These are phyloP conservation scores for Blepharisma stoltei DNA, from an alignment of 73 alveolate species.

Conservation along the genomic window DNA sequence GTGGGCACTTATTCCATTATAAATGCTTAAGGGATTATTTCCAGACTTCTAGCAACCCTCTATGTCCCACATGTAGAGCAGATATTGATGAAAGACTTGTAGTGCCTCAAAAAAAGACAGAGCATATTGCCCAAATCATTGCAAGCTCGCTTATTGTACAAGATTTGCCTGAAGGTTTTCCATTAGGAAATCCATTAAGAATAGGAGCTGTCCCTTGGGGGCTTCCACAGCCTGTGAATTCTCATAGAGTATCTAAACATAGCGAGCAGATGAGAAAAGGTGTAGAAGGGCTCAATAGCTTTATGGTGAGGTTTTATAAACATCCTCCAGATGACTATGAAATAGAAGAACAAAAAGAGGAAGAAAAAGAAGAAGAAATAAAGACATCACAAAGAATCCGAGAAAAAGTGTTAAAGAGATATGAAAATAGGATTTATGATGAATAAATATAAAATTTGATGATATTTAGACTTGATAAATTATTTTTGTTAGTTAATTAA, in stretches of 20 bases:
- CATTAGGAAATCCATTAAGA: conserved; percentile 1
- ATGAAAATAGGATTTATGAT: too few relatives aligned
- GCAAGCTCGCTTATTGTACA: conserved; percentile 7
- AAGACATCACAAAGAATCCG: too few relatives aligned
- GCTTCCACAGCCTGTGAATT: neutral
- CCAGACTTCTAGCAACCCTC: neutral
- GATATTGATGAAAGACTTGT: conserved; percentile 21
- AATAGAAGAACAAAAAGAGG: neutral
- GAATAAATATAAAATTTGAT: too few relatives aligned
- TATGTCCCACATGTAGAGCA: conserved; percentile 24
- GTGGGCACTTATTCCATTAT: conserved; percentile 25
- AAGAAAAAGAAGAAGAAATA: too few relatives aligned
- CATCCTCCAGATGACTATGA: conserved; percentile 23
- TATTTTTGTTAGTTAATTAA: too few relatives aligned
- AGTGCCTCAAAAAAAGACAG: neutral
- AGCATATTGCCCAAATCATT: neutral
- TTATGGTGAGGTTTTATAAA: conserved; percentile 13
- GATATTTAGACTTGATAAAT: too few relatives aligned
- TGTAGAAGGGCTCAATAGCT: neutral
- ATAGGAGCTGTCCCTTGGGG: conserved; percentile 27
- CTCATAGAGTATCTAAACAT: neutral
- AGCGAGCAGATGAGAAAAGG: conserved; percentile 9
- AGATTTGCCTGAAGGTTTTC: conserved; percentile 8
- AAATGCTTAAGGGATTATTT: conserved; percentile 8
- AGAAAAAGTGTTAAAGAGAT: too few relatives aligned